These are phyloP conservation scores for Monilinia polystroma DNA, from an alignment of 2,329 filamentous ascomycete species.

Conservation along the genomic window DNA sequence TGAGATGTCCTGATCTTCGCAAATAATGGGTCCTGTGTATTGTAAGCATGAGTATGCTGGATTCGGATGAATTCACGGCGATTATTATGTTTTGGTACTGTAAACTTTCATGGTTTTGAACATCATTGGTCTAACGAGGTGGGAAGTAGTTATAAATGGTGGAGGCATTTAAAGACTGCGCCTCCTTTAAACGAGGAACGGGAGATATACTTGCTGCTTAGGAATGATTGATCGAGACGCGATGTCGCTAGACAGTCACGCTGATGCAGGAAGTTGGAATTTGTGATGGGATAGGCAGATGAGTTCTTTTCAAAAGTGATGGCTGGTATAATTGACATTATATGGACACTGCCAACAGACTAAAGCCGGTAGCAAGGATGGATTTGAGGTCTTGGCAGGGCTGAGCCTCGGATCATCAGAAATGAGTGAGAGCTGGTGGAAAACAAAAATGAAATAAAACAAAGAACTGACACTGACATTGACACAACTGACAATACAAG, in stretches of 20 bases:
- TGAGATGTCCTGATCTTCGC: not conserved
- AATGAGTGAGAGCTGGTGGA: not conserved
- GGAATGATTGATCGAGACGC: not conserved
- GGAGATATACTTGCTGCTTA: not conserved
- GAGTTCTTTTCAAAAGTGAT: not conserved
- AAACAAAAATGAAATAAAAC: not conserved
- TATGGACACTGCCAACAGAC: not conserved
- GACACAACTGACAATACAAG: no score
- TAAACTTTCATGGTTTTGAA: no score
- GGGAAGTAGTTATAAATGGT: no score
- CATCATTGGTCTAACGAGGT: not conserved
- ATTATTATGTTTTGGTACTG: no score
- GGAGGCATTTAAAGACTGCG: not conserved
- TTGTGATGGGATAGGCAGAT: not conserved
- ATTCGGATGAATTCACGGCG: not conserved
- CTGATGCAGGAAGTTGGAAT: not conserved
- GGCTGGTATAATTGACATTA: not conserved
- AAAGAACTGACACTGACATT: no score
- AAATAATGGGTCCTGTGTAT: not conserved
- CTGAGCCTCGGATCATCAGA: slow-evolving; percentile 5
- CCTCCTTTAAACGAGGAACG: not conserved
- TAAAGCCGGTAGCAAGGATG: not conserved
- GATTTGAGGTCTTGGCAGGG: not conserved
- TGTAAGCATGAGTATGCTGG: not conserved
- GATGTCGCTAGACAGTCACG: not conserved